Evolutionary conservation across 179 eudicot genomes (phyloP).

Genomic region (Beta macrorhiza): DNA sequence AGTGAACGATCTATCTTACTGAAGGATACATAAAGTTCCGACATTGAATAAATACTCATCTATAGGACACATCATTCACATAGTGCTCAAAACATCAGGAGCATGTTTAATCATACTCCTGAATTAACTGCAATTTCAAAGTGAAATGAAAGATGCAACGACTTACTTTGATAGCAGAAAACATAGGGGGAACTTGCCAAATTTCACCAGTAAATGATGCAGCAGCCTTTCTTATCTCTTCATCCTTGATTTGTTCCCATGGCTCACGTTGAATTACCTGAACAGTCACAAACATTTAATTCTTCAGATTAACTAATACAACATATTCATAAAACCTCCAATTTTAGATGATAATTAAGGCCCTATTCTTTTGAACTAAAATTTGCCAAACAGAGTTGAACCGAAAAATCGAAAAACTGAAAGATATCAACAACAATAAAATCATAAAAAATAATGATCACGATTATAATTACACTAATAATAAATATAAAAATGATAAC

Average conservation of each 20-base stretch:
- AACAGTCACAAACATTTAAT: background rate
- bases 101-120: background rate
- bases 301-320: background rate
- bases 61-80: background rate
- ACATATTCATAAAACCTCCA: background rate
- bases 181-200: constrained; percentile 99
- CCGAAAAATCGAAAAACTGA: no score
- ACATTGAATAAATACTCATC: constrained; percentile 1
- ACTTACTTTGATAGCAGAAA: constrained; percentile 84
- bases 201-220: constrained; percentile 88
- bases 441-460: no score
- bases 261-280: constrained; percentile 95
- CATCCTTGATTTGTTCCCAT: constrained; percentile 95
- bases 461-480: no score
- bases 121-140: background rate
- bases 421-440: no score
- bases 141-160: background rate
- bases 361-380: no score
- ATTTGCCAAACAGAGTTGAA: no score
- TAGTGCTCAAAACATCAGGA: background rate
- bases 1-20: no score
- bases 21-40: background rate
- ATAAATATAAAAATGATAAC: no score
- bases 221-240: constrained; percentile 71
- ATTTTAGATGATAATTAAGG: background rate